Evolutionary conservation across 2,329 filamentous ascomycete genomes (phyloP).

Genomic region (Plectosphaerella plurivora): DNA sequence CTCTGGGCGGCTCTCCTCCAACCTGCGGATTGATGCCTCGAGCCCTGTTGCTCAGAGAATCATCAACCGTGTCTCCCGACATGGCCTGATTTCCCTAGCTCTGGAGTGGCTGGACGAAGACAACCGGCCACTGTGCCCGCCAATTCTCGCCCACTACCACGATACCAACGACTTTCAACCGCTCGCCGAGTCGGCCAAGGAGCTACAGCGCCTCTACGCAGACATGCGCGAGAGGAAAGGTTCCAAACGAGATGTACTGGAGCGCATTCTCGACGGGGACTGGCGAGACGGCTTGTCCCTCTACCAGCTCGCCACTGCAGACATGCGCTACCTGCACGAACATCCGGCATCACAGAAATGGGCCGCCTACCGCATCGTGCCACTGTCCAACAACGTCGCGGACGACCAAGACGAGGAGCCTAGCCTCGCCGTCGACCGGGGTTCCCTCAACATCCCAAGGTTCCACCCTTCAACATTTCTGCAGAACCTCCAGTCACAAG

Average conservation of each 20-base stretch:
- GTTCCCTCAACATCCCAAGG: constrained; percentile 54
- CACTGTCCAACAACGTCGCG: constrained; percentile 30
- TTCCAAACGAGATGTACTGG: constrained; percentile 58
- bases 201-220: constrained; percentile 61
- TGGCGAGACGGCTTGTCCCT: constrained; percentile 62
- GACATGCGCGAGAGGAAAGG: constrained; percentile 56
- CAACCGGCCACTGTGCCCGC: constrained; percentile 55
- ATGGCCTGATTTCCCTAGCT: constrained; percentile 66
- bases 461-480: constrained; percentile 81
- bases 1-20: constrained; percentile 65
- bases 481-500: constrained; percentile 67
- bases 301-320: constrained; percentile 66
- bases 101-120: constrained; percentile 72
- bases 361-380: constrained; percentile 57
- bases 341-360: constrained; percentile 61
- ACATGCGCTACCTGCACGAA: constrained; percentile 62
- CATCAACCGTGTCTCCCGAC: constrained; percentile 65
- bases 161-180: constrained; percentile 65
- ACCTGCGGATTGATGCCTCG: constrained; percentile 61
- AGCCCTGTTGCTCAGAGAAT: constrained; percentile 62
- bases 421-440: constrained; percentile 28
- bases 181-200: constrained; percentile 58
- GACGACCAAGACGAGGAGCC: constrained; percentile 35
- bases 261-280: constrained; percentile 62
- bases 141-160: constrained; percentile 46